phyloP scores from a whole-genome alignment of 139 green algal species.

The Picochlorum sp. region DNA sequence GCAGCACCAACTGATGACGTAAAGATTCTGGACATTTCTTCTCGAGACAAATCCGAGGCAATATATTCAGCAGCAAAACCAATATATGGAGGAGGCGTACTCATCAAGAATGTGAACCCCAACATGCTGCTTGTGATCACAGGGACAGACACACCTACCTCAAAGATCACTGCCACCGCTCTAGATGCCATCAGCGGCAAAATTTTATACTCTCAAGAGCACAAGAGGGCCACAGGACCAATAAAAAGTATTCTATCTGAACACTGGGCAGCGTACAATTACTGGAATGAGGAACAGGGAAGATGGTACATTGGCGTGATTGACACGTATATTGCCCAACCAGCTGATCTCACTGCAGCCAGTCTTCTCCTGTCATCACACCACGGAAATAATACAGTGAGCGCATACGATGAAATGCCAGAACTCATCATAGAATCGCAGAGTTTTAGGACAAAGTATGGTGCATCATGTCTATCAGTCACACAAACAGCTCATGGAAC shows the following conservation, averaged over 20 bases:
- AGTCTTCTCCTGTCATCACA: slow-evolving; percentile 36
- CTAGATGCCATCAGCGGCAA: slow-evolving; percentile 79
- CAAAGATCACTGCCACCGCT: slow-evolving; percentile 20
- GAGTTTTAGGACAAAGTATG: slow-evolving; percentile 18
- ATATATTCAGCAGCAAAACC: slow-evolving; percentile 65
- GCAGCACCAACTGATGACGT: slow-evolving; percentile 3
- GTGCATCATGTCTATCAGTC: slow-evolving; percentile 33
- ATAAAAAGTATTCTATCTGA: slow-evolving; percentile 65
- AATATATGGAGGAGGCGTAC: slow-evolving; percentile 69
- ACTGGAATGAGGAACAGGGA: slow-evolving; percentile 40
- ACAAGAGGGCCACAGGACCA: slow-evolving; percentile 55
- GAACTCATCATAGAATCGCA: background rate
- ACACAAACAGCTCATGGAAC: slow-evolving; percentile 71
- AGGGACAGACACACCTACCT: slow-evolving; percentile 14
- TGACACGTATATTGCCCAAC: slow-evolving; percentile 55
- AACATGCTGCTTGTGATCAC: slow-evolving; percentile 83
- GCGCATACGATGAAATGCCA: slow-evolving; percentile 1
- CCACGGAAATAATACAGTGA: slow-evolving; percentile 31
- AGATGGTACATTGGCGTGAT: slow-evolving; percentile 38
- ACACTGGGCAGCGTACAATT: slow-evolving; percentile 79
- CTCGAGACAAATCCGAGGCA: slow-evolving; percentile 32
- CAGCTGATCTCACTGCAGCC: slow-evolving; percentile 29
- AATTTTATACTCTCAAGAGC: slow-evolving; percentile 60
- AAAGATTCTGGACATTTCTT: slow-evolving; percentile 38
- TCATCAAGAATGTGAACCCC: slow-evolving; percentile 88